A percentile compares a stretch with the other conserved stretches of the same genome.
Conservation (phyloP, 179 eudicot genomes). For the Corrigiola litoralis region DNA sequence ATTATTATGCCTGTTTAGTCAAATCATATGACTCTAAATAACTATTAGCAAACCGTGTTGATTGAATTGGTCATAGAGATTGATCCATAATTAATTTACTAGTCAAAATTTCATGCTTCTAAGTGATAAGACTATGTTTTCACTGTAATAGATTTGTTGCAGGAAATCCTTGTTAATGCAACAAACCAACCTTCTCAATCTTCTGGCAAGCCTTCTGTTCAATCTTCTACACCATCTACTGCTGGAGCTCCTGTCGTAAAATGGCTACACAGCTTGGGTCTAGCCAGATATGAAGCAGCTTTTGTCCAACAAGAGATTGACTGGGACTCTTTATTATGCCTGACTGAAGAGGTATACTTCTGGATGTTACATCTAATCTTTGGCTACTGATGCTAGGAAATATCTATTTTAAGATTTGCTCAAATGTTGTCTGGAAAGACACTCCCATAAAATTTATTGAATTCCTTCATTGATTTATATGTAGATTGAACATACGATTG, state of each 20-base stretch:
- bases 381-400: not conserved
- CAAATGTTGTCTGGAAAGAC: not conserved
- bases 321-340: conserved; percentile 69
- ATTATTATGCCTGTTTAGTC: not conserved
- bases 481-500: no score
- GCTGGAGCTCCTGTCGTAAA: conserved; percentile 45
- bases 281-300: conserved; percentile 56
- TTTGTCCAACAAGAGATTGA: conserved; percentile 77
- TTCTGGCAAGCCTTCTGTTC: conserved; percentile 37
- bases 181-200: conserved; percentile 34
- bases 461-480: no score
- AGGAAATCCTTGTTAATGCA: conserved; percentile 37
- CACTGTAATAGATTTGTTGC: conserved; percentile 15
- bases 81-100: not conserved
- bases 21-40: not conserved
- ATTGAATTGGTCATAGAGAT: not conserved
- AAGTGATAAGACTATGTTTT: not conserved
- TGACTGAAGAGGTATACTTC: conserved; percentile 76
- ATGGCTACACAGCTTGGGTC: conserved; percentile 67
- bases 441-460: not conserved
- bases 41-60: not conserved
- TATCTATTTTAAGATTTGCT: not conserved
- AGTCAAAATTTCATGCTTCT: not conserved
- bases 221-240: conserved; percentile 24
- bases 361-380: not conserved